phyloP scores from a whole-genome alignment of 208 protist genomes.

The Leishmania tarentolae region DNA sequence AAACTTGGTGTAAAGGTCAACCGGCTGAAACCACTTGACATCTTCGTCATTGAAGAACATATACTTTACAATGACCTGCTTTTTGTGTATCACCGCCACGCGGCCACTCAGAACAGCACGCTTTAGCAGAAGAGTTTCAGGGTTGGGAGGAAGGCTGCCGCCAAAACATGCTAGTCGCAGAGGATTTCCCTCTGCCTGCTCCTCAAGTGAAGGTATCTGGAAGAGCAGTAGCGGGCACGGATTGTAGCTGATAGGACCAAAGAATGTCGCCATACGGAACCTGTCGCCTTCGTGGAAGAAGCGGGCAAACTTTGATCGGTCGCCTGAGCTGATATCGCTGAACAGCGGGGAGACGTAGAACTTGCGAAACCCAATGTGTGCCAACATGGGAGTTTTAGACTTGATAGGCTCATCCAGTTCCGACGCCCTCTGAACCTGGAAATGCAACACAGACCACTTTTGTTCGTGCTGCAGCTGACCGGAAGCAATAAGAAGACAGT shows the following conservation, averaged over 20 bases:
- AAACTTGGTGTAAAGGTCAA: conserved; percentile 96
- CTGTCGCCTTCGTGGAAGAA: conserved; percentile 85
- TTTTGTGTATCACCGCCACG: conserved; percentile 91
- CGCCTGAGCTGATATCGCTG: conserved; percentile 78
- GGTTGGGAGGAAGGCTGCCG: conserved; percentile 77
- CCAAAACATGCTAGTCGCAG: conserved; percentile 82
- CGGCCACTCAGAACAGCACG: conserved; percentile 74
- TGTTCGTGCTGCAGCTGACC: conserved; percentile 89
- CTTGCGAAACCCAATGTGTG: conserved; percentile 89
- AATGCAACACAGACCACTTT: conserved; percentile 91
- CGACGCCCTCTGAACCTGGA: conserved; percentile 69
- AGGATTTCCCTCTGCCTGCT: conserved; percentile 69
- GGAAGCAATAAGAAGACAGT: conserved; percentile 74
- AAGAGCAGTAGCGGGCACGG: conserved; percentile 87
- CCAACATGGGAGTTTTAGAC: conserved; percentile 89
- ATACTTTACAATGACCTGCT: conserved; percentile 95
- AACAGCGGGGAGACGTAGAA: conserved; percentile 92
- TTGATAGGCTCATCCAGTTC: conserved; percentile 87
- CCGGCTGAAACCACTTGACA: conserved; percentile 96
- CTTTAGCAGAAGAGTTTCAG: conserved; percentile 84
- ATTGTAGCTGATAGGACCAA: conserved; percentile 86
- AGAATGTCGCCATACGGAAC: conserved; percentile 87
- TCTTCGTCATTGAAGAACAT: conserved; percentile 97
- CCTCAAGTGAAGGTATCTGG: conserved; percentile 84
- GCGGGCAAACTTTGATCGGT: conserved; percentile 85